Evolutionary conservation across 192 early-diverging fungal species (phyloP), one percentile per base, ranked within the genome.

Genomic region (Coemansia sp.): DNA sequence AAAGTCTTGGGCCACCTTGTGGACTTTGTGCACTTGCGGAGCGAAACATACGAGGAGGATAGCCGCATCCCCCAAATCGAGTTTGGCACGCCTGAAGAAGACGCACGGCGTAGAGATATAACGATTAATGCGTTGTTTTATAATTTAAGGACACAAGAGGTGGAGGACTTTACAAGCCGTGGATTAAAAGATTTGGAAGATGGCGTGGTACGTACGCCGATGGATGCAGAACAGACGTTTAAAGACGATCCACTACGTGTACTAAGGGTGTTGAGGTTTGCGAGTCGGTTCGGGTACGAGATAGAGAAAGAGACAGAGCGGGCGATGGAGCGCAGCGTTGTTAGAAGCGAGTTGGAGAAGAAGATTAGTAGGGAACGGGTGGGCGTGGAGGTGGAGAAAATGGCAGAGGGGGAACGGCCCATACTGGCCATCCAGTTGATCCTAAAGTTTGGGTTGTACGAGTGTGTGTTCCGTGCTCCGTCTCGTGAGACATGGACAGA

Each of bases 121-220:
- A 99, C 97, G 21, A 95, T 99, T 71, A 99, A 99, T 65, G 89
- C 95, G 12, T 82, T 99, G 50, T 97, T 99, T 59, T 99, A 95
- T 81, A 99, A 99, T 75, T 85, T 99, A 11, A 88, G 93, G 60
- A 92, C 93, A 0, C 57, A 72, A 1, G 6, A 73, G 31, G 90
- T 98, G 7, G 95, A 98, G 80, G 95, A 98, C 73, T 94, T 88
- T 58, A 96, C 92, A 2, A 77, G 82, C 11, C 57, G 82, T 65
- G 94, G 97, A 15, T 51, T 96, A 1, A 47, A 69, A 1, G 97
- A 99, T 68, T 69, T 99, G 57, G 46, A 48, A 5, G 59, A 76
- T 7, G 89, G 92, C 12, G 55, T 89, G 15, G 85, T 99, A 40
- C 79, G 96, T 22, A 99, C 97, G 31, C 96, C 97, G n/a, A 71